A percentile compares a stretch with the other conserved stretches of the same genome.
Conservation (phyloP, 495 filamentous ascomycete species). For the Penicillium tannophilum region DNA sequence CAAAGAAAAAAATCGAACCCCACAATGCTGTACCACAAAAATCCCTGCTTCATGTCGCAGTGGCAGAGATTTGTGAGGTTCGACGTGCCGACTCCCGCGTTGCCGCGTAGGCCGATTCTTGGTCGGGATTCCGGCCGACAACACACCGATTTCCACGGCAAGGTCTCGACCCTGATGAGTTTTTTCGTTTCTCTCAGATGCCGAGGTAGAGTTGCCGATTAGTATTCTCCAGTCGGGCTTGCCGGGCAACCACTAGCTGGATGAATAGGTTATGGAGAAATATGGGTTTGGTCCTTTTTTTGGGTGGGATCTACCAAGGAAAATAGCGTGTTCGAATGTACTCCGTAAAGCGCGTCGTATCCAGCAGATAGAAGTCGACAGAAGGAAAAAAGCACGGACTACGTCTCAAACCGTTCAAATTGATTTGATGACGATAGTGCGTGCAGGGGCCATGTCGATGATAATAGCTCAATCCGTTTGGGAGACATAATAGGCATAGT, state of each 20-base stretch:
- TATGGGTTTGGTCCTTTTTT: not conserved
- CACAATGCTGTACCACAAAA: not conserved
- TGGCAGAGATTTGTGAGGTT: not conserved
- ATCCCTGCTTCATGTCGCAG: not conserved
- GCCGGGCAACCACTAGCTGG: not conserved
- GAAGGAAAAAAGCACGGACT: conserved; percentile 8
- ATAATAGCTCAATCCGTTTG: not conserved
- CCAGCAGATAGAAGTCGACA: not conserved
- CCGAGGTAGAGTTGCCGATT: not conserved
- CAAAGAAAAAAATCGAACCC: not conserved
- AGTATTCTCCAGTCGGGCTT: not conserved
- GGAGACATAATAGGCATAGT: not conserved
- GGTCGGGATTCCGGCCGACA: conserved; percentile 22
- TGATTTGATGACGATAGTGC: not conserved
- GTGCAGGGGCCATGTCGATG: conserved; percentile 6
- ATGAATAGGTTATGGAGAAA: not conserved
- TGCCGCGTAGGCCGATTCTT: conserved; percentile 19
- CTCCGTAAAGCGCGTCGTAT: not conserved
- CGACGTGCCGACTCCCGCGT: conserved; percentile 24
- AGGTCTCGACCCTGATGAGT: conserved; percentile 1
- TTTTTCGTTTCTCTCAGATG: not conserved
- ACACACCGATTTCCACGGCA: conserved; percentile 4
- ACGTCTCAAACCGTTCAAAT: not conserved
- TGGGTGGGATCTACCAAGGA: not conserved
- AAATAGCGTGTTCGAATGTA: not conserved